phyloP scores from a whole-genome alignment of 805 yeast species.

The Vanderwaltozyma yarrowii region DNA sequence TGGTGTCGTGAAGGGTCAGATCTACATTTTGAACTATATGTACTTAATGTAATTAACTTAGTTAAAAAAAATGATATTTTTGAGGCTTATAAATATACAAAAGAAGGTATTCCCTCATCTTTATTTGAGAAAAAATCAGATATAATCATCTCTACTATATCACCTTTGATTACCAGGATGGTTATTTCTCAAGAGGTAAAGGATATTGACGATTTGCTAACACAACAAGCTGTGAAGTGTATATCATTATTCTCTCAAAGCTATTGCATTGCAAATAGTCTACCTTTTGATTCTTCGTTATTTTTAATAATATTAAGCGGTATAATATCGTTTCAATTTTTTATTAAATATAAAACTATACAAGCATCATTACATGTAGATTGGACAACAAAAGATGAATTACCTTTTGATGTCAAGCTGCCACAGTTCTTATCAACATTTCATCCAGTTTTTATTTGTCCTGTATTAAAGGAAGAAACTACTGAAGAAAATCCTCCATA shows the following conservation, averaged over 20 bases:
- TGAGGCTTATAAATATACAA: conserved; percentile 36
- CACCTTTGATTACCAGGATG: conserved; percentile 35
- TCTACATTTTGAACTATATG: conserved; percentile 19
- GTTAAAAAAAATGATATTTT: conserved; percentile 11
- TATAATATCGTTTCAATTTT: conserved; percentile 41
- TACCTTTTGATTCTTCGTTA: conserved; percentile 45
- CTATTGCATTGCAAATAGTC: conserved; percentile 39
- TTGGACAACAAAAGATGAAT: conserved; percentile 49
- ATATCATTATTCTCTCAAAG: conserved; percentile 35
- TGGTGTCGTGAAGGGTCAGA: conserved; percentile 35
- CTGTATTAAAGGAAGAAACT: conserved; percentile 58
- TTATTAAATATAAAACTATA: conserved; percentile 37
- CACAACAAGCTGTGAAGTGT: conserved; percentile 15
- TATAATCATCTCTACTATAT: conserved; percentile 3
- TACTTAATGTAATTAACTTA: conserved; percentile 28
- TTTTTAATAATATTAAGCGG: conserved; percentile 43
- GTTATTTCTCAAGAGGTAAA: conserved; percentile 14
- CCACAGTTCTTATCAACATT: conserved; percentile 41
- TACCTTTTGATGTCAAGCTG: conserved; percentile 50
- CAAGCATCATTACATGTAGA: conserved; percentile 25
- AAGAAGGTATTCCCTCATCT: conserved; percentile 2
- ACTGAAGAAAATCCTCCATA: conserved; percentile 54
- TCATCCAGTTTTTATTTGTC: conserved; percentile 64
- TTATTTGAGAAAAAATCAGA: not conserved
- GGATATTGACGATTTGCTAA: conserved; percentile 17